Evolutionary conservation across 208 protist genomes (phyloP), one percentile per base, ranked within the genome.

Genomic region (Acanthamoeba royreba): DNA sequence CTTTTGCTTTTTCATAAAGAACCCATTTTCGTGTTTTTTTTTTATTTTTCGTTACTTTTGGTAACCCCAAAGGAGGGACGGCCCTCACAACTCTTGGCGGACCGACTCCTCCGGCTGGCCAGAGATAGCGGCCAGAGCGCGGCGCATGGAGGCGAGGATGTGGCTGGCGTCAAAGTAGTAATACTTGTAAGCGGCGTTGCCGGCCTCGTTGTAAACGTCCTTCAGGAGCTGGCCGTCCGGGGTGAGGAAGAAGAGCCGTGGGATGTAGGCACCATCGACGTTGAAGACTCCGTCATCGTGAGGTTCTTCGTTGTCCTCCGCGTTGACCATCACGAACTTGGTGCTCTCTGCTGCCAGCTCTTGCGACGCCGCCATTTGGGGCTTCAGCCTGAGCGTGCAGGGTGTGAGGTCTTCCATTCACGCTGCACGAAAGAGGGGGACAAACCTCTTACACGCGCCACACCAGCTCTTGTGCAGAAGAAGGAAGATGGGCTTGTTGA

Each of bases 381-480:
- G 7, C 45, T 87, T 87, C 5, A 87, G 77, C 66, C 66, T 77
- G 63, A 40, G 19, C 49, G 13, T 19, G 49, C 13, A 19, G 9
- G 9, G 49, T 25, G 9, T 9, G 19, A 25, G 49, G 19, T 9
- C 49, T 19, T 55, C 49, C 49, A n/a, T 58, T 13, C 49, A 58
- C 22, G 15, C 13, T 13, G 15, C 13, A 58, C 49, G 49, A 13
- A 58, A 58, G 13, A n/a, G 49, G n/a, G n/a, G n/a, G n/a, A n/a
- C n/a, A n/a, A n/a, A 77, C 47, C 77, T 87, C 47, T 87, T 87
- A 28, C 77, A 87, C 19, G 77, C 77, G 77, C 77, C 77, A 58
- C 77, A 87, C 77, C 77, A 87, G n/a, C 77, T 87, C 47, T 87
- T 87, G 45, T 87, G 77, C 9, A 87, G 77, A 28, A 87, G 77